Percentiles rank a stretch among this genome's conserved stretches.
Conservation (phyloP, 257 asterid genomes). For the Pogostemon cablin region DNA sequence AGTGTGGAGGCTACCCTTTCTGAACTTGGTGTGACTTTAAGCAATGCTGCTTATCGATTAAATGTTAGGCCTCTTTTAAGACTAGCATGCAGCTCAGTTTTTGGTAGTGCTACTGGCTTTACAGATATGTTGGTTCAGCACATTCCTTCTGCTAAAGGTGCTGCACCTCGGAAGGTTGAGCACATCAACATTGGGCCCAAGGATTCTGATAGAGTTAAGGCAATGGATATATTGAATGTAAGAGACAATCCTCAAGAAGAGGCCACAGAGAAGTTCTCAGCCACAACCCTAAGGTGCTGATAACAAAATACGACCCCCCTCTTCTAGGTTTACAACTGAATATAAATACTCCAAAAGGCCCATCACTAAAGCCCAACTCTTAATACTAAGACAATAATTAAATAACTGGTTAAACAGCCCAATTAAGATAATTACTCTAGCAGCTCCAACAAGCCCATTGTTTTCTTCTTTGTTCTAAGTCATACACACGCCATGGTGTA, state of each 20-base stretch:
- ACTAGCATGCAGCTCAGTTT: conserved; percentile 91
- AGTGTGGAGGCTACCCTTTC: conserved; percentile 91
- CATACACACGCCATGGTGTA: conserved; percentile 48
- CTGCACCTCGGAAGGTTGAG: conserved; percentile 81
- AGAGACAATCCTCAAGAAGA: too few species aligned
- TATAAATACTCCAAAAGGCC: too few species aligned
- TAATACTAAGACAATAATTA: too few species aligned
- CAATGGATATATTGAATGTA: conserved; percentile 48
- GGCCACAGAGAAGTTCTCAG: too few species aligned
- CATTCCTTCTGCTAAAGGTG: conserved; percentile 93
- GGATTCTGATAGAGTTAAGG: conserved; percentile 64
- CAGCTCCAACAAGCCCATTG: too few species aligned
- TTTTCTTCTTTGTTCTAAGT: too few species aligned
- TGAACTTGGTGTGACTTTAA: conserved; percentile 91
- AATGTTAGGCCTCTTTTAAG: conserved; percentile 92
- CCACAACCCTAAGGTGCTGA: too few species aligned
- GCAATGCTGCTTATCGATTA: conserved; percentile 90
- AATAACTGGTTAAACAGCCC: too few species aligned
- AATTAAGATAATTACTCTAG: too few species aligned
- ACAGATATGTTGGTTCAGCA: conserved; percentile 97
- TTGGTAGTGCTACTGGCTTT: conserved; percentile 94
- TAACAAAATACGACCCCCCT: too few species aligned
- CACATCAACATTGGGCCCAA: conserved; percentile 87
- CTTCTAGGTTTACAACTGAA: too few species aligned
- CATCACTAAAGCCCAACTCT: too few species aligned